Base-by-base conservation (phyloP, 208 protist genomes). In the Plasmodiophora brassicae region DNA sequence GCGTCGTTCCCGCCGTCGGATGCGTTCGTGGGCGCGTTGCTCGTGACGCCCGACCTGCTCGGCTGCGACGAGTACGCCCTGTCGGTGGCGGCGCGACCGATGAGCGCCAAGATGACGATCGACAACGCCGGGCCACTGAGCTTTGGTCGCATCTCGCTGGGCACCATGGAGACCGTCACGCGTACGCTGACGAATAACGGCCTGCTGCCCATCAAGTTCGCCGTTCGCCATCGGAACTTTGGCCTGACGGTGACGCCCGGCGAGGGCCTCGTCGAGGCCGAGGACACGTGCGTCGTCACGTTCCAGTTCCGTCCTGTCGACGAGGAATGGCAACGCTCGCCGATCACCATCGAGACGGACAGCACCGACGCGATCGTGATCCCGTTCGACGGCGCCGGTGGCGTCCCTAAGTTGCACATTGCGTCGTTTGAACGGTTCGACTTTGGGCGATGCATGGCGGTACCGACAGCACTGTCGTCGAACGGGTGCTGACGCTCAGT, bases 381-480 rank as follows among this genome's bases (percentile, higher is more conserved):
- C 14, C 32, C 5, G n/a, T 78, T 78, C n/a, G 20, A 5, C n/a
- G 65, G 65, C n/a, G 65, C 65, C n/a, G 65, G 65, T 32, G 65
- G 65, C 65, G 65, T 78, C 20, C 65, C 65, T 32, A 5, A 32
- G n/a, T 38, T 78, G 41, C 65, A 78, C 41, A n/a, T 78, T 8
- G 65, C 65, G 65, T 78, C 65, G n/a, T 78, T 78, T 38, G 65
- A 78, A 14, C 65, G 65, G 41, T 78, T 36, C n/a, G 65, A 78
- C 41, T 78, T 78, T 38, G 65, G 65, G 32, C 65, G 65, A 32
- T 78, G 65, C n/a, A 78, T 78, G 65, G 65, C 65, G 65, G 65
- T 78, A 78, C 5, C 5, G 10, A 38, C 14, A 78, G 41, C n/a
- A 5, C 65, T 5, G 32, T 78, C 65, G 65, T 32, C 5, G 10